A percentile compares a stretch with the other conserved stretches of the same genome.
These are phyloP conservation scores for Clausena lansium DNA, from an alignment of 345 rosid genomes.

Conservation along the genomic window DNA sequence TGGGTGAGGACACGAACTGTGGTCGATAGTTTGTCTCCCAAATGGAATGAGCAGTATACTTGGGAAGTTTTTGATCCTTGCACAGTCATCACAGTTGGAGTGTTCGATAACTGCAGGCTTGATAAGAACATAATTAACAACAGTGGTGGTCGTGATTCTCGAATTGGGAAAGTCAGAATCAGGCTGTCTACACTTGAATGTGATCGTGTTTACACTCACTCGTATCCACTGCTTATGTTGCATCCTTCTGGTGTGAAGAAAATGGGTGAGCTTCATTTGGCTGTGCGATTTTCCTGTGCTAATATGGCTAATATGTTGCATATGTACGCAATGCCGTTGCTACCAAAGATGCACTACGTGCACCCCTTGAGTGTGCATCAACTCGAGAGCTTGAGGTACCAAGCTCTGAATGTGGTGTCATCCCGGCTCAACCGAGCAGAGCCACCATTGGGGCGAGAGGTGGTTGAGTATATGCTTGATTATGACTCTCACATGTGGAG, in stretches of 20 bases:
- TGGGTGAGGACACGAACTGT: slow-evolving; percentile 74
- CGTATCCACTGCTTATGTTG: slow-evolving; percentile 65
- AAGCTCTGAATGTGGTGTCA: slow-evolving; percentile 60
- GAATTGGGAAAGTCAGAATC: slow-evolving; percentile 69
- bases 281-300: slow-evolving; percentile 63
- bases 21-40: slow-evolving; percentile 57
- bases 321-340: slow-evolving; percentile 50
- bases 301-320: slow-evolving; percentile 59
- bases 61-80: slow-evolving; percentile 77
- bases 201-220: slow-evolving; percentile 71
- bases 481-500: slow-evolving; percentile 79
- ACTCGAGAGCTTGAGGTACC: slow-evolving; percentile 56
- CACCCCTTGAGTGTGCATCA: slow-evolving; percentile 56
- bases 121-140: slow-evolving; percentile 31
- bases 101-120: slow-evolving; percentile 49
- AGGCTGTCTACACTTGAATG: slow-evolving; percentile 59
- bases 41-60: slow-evolving; percentile 80
- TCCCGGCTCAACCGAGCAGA: slow-evolving; percentile 60
- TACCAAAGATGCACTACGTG: slow-evolving; percentile 73
- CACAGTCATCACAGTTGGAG: slow-evolving; percentile 67
- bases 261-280: slow-evolving; percentile 75
- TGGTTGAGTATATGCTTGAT: slow-evolving; percentile 78
- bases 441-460: slow-evolving; percentile 66
- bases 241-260: slow-evolving; percentile 63
- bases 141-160: slow-evolving; percentile 37